Base-by-base conservation (phyloP, 2,329 filamentous ascomycete genomes). In the Colletotrichum aenigma region DNA sequence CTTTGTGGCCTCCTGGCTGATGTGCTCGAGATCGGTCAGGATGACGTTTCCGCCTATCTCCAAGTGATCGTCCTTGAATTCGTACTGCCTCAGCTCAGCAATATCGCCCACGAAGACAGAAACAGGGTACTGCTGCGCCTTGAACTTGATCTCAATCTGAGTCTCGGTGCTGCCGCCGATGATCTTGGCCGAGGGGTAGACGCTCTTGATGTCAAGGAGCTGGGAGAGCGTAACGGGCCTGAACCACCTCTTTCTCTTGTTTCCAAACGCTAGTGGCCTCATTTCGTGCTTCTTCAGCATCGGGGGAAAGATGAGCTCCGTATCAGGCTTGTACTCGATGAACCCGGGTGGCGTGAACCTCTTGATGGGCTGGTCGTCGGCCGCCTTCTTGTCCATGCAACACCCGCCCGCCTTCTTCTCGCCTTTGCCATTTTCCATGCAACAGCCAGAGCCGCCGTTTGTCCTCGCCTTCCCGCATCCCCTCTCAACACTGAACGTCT, bases 71-170 rank as follows among this genome's bases (percentile, higher is more conserved):
- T 96, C 93, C 56, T 94, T 89, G 82, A 98, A 93, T 6, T 88
- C 89, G 82, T 95, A 98, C 78, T 96, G 94, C 15, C 95, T 90
- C 74, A 99, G 87, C 85, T 98, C 97, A 1, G 95, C 88, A 74
- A 99, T 98, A 81, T 99, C 97, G 13, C 96, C 96, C 12, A 98
- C 94, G 79, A 94, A 98, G 0, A 99, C 94, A 0, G 96, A 98
- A 2, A 95, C 92, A 6, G 94, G 93, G 82, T 98, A 98, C 80
- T 96, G 91, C 88, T 98, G 91, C 1, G 94, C 95, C 87, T 98
- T 98, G 90, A 99, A 98, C 85, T 98, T 98, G 86, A 97, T 94
- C 85, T 99, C 97, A 76, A 99, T 98, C 85, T 98, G 97, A 0
- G 96, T 98, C 84, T 99, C 97, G 3, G 96, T 98, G 83, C 96